These are phyloP conservation scores for Xanthoconium stramineum DNA, from an alignment of 768 basidiomycete species.

Conservation along the genomic window DNA sequence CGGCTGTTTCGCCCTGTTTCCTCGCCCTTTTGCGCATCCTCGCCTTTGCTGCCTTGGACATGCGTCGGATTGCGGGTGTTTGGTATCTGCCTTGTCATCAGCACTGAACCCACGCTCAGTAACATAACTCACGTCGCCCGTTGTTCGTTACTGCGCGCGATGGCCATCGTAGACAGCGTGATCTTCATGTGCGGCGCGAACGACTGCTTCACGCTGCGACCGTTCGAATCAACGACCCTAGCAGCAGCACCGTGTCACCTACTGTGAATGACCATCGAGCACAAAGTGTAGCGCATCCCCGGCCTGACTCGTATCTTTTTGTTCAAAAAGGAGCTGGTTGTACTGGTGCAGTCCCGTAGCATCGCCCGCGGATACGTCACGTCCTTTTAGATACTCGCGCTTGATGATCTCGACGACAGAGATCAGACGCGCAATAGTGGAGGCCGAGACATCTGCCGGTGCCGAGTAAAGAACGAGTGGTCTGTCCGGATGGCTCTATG, in stretches of 20 bases:
- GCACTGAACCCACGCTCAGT: neutral
- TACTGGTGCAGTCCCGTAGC: conserved; percentile 69
- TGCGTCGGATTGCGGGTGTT: conserved; percentile 45
- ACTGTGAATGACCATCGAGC: conserved; percentile 62
- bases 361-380: conserved; percentile 43
- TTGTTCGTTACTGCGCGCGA: conserved; percentile 39
- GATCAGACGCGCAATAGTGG: conserved; percentile 59
- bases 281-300: conserved; percentile 34
- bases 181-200: conserved; percentile 69
- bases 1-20: conserved; percentile 25
- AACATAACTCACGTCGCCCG: conserved; percentile 34
- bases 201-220: conserved; percentile 47
- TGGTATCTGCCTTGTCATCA: conserved; percentile 50
- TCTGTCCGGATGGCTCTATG: conserved; percentile 45
- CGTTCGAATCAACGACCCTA: neutral
- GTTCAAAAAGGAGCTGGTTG: conserved; percentile 60
- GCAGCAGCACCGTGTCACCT: conserved; percentile 22
- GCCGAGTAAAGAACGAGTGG: conserved; percentile 60
- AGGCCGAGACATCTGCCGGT: conserved; percentile 37
- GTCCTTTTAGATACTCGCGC: conserved; percentile 63
- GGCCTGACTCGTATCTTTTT: conserved; percentile 23
- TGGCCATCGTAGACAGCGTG: conserved; percentile 50
- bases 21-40: conserved; percentile 46
- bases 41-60: conserved; percentile 57
- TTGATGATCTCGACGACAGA: conserved; percentile 84